Evolutionary conservation across 495 filamentous ascomycete species (phyloP), one percentile per base, ranked within the genome.

Genomic region (Immersiella caudata): DNA sequence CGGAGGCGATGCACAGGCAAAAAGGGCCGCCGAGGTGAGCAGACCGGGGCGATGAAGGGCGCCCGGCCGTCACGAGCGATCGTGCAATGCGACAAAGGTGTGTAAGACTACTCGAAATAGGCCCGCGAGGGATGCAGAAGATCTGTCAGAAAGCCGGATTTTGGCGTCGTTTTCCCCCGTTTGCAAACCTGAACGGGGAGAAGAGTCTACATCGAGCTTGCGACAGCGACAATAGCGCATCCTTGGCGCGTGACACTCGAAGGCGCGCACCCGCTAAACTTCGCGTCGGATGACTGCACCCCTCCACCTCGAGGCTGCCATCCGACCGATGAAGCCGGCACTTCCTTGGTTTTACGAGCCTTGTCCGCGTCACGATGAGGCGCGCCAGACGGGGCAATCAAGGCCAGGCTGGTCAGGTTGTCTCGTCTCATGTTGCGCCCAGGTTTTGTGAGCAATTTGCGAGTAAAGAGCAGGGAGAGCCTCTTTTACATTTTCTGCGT

Each of bases 261-360:
- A 65, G 62, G 33, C 50, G 29, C 35, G 26, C 29, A 20, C 33
- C 26, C 27, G 52, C 29, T 21, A 62, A 57, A 60, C 11, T 60
- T 7, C 24, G 35, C 29, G 50, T 57, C 64, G 54, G 64, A 61
- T 65, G 69, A 71, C 66, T 71, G 65, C 58, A 18, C 52, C 46
- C 24, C 52, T 40, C 40, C 67, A 69, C 40, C 67, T 35, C 25
- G 49, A 33, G n/a, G 49, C 46, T 27, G 8, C 52, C 20, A 49
- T 22, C 29, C 20, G 25, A 27, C 65, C 58, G 65, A 62, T 40
- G 57, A 62, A 69, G 49, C 62, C 67, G 65, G 65, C 60, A 40
- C 26, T 55, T 49, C 12, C 64, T 27, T 26, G 27, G 26, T 22
- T 52, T 55, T 26, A 26, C 20, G 24, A 26, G 52, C 52, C 52